Percentiles rank a stretch among this genome's conserved stretches.
These are phyloP conservation scores for Eucalyptus sideroxylon DNA, from an alignment of 345 rosid genomes.

Conservation along the genomic window DNA sequence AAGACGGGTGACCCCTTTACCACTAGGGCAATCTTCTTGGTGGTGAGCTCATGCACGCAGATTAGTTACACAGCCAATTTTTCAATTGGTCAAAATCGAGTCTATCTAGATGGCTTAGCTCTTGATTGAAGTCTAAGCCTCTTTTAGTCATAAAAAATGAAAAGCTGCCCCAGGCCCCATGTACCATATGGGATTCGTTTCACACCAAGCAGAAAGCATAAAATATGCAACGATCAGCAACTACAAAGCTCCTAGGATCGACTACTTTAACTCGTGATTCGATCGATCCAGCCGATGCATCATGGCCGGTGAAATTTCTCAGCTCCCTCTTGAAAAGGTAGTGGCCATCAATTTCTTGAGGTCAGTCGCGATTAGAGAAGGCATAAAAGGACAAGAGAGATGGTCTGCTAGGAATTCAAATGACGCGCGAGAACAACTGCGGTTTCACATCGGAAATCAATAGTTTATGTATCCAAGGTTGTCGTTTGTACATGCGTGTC, in stretches of 20 bases:
- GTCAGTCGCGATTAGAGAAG: background rate
- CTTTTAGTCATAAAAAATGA: background rate
- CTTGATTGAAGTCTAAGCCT: background rate
- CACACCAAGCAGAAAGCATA: background rate
- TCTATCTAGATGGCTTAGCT: background rate
- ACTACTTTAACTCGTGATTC: background rate
- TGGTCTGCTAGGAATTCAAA: background rate
- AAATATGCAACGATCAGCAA: background rate
- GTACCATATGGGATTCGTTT: background rate
- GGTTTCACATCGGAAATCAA: too few species aligned
- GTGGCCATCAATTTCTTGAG: background rate
- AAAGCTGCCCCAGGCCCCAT: background rate
- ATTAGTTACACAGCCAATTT: background rate
- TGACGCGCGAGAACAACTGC: background rate
- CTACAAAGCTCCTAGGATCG: background rate
- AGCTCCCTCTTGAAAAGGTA: background rate
- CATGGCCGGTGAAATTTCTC: background rate
- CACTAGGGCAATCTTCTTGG: too few species aligned
- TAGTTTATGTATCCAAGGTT: too few species aligned
- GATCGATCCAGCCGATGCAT: background rate
- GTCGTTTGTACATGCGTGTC: too few species aligned
- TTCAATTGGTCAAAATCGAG: background rate
- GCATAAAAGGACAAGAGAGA: background rate
- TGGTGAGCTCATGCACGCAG: too few species aligned
- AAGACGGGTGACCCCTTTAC: too few species aligned